phyloP scores from a whole-genome alignment of 2,329 filamentous ascomycete genomes.

The Aspergillus fumigatus region DNA sequence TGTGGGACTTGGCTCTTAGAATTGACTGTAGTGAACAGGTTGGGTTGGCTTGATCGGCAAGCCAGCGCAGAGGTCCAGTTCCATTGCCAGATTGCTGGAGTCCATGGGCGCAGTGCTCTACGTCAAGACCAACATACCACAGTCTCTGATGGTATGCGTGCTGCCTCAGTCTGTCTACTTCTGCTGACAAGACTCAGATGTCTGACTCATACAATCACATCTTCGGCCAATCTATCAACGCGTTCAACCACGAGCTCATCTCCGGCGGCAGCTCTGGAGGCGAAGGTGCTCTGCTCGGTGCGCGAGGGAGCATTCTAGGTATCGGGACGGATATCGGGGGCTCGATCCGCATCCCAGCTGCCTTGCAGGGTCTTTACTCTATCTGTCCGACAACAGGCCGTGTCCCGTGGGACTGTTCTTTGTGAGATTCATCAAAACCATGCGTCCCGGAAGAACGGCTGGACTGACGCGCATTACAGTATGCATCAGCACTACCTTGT shows the following conservation, averaged over 20 bases:
- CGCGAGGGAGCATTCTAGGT: slow-evolving; percentile 47
- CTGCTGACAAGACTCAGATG: slow-evolving; percentile 16
- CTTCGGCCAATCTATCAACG: slow-evolving; percentile 47
- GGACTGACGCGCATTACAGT: slow-evolving; percentile 32
- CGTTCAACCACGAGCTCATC: slow-evolving; percentile 45
- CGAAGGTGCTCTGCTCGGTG: slow-evolving; percentile 49
- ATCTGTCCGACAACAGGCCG: slow-evolving; percentile 28
- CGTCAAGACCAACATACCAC: slow-evolving; percentile 51
- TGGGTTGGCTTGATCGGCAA: slow-evolving; percentile 36
- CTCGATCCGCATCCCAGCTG: slow-evolving; percentile 48
- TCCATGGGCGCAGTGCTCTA: slow-evolving; percentile 47
- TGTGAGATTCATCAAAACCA: slow-evolving; percentile 4
- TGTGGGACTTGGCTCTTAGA: background rate
- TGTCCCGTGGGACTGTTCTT: slow-evolving; percentile 24
- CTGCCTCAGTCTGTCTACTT: background rate
- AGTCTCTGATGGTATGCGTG: slow-evolving; percentile 38
- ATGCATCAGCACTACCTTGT: slow-evolving; percentile 34
- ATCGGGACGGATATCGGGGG: slow-evolving; percentile 55
- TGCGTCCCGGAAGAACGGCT: background rate
- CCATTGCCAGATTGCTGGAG: slow-evolving; percentile 24
- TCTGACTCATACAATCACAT: slow-evolving; percentile 51
- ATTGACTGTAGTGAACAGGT: slow-evolving; percentile 34
- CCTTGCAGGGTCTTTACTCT: slow-evolving; percentile 48
- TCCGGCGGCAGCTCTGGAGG: slow-evolving; percentile 52
- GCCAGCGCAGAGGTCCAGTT: slow-evolving; percentile 21